Evolutionary conservation across 176 grass and related monocot genomes (phyloP).

Genomic region (Eremochloa ophiuroides): DNA sequence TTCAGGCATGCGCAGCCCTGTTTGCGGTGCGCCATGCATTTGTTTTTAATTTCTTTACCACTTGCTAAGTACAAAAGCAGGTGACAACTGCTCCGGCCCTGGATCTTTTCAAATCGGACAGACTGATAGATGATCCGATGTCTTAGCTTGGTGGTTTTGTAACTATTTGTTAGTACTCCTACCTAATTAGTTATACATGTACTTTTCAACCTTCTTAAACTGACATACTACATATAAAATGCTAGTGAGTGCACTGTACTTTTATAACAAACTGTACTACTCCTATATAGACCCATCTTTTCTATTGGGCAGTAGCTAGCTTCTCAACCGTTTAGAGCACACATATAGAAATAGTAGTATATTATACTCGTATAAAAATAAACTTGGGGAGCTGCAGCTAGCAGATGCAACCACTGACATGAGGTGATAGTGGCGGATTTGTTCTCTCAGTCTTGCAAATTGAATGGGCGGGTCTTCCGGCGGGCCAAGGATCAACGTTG

Average conservation of each 20-base stretch:
- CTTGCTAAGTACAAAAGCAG: neutral
- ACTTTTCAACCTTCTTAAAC: constrained; percentile 2
- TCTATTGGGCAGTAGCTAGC: neutral
- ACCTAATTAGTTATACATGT: constrained; percentile 6
- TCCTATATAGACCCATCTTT: neutral
- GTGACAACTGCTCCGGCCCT: neutral
- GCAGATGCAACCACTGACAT: neutral
- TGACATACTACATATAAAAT: neutral
- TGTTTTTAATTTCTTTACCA: too few relatives aligned
- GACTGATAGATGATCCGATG: neutral
- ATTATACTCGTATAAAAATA: too few relatives aligned
- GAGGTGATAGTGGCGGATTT: neutral
- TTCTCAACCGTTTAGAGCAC: neutral
- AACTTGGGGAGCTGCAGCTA: neutral
- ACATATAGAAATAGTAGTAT: too few relatives aligned
- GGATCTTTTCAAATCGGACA: neutral
- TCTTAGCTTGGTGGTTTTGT: neutral
- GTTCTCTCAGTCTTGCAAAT: neutral
- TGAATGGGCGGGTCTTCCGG: neutral
- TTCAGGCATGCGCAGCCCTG: neutral
- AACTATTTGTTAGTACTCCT: neutral
- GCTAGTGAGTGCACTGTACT: neutral
- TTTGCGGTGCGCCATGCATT: neutral
- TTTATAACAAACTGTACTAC: neutral
- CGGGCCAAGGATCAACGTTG: neutral